Percentiles rank a stretch among this genome's conserved stretches.
These are phyloP conservation scores for Fusarium pseudoanthophilum DNA, from an alignment of 2,329 filamentous ascomycete species.

Conservation along the genomic window DNA sequence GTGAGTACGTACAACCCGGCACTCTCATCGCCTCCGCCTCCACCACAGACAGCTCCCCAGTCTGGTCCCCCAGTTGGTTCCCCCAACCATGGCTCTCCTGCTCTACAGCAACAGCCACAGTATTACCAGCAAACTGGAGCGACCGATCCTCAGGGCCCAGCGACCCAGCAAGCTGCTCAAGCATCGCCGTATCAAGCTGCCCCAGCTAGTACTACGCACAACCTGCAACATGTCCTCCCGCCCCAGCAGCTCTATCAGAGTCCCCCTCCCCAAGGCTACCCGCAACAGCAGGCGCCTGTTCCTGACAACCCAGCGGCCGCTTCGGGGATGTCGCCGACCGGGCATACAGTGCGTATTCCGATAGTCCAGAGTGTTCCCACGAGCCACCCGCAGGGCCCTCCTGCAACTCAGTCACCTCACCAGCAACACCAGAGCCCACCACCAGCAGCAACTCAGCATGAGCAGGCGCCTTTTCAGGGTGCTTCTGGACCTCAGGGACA, in stretches of 20 bases:
- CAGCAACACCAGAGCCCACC: not conserved
- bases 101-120: not conserved
- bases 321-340: rapidly evolving
- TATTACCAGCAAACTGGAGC: not conserved
- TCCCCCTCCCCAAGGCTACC: not conserved
- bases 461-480: not conserved
- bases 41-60: not conserved
- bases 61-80: not conserved
- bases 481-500: not conserved
- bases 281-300: not conserved
- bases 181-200: not conserved
- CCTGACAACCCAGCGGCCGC: not conserved
- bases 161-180: not conserved
- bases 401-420: not conserved
- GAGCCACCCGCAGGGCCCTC: not conserved
- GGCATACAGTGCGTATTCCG: not conserved
- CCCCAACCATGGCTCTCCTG: not conserved
- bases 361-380: not conserved
- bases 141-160: not conserved
- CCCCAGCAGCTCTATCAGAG: not conserved
- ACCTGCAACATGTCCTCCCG: not conserved
- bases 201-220: not conserved
- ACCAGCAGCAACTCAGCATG: not conserved
- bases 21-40: not conserved
- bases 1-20: not conserved